phyloP scores from a whole-genome alignment of 441 rosid species.

The Pelargonium citronellum region DNA sequence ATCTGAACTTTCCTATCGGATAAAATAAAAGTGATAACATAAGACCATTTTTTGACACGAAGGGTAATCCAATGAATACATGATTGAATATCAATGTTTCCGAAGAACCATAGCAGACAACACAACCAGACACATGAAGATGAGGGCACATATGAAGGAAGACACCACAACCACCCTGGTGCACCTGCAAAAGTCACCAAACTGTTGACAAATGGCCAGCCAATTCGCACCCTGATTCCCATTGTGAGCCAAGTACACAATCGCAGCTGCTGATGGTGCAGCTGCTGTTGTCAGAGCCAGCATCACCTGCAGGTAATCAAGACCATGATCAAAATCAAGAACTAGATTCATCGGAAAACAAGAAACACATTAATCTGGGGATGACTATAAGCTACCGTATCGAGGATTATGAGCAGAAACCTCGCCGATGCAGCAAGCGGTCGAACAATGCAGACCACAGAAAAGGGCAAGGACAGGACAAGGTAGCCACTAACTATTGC shows the following conservation, averaged over 20 bases:
- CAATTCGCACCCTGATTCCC: conserved; percentile 68
- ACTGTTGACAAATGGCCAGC: conserved; percentile 73
- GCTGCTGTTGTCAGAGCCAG: conserved; percentile 41
- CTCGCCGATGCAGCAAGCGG: conserved; percentile 50
- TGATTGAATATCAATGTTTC: not conserved
- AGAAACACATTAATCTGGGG: not conserved
- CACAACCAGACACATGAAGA: conserved; percentile 41
- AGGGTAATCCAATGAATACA: too few relatives aligned
- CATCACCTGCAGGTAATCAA: conserved; percentile 32
- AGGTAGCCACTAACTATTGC: conserved; percentile 56
- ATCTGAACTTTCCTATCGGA: too few relatives aligned
- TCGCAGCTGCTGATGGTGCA: conserved; percentile 53
- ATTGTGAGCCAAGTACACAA: conserved; percentile 64
- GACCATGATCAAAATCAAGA: not conserved
- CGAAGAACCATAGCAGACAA: conserved; percentile 56
- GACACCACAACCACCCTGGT: conserved; percentile 65
- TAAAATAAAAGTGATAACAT: too few relatives aligned
- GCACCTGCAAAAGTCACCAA: conserved; percentile 57
- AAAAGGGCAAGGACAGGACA: conserved; percentile 64
- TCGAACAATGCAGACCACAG: conserved; percentile 57
- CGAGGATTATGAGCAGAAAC: conserved; percentile 51
- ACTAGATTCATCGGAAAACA: not conserved
- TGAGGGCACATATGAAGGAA: conserved; percentile 38
- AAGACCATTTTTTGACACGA: too few relatives aligned
- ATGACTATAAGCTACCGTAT: conserved; percentile 35